Conservation (phyloP, 1,284 basidiomycete species). For the Coriolopsis trogii region DNA sequence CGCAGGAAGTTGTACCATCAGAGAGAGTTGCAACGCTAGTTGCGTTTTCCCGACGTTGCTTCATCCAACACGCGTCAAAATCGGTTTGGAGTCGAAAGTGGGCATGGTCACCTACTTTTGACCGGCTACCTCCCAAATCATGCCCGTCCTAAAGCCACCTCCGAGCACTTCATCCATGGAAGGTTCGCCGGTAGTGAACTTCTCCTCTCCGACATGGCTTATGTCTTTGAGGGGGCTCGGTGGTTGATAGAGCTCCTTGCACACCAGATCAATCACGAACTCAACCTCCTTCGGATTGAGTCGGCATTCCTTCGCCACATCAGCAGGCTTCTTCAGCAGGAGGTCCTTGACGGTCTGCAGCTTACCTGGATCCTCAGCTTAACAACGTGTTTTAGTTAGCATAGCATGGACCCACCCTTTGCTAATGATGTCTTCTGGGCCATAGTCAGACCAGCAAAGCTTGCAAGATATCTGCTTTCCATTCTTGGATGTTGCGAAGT, state of each 20-base stretch:
- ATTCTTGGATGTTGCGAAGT: too few species aligned
- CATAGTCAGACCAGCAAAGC: slow-evolving; percentile 10
- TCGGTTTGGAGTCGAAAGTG: too few species aligned
- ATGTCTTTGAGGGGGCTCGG: slow-evolving; percentile 42
- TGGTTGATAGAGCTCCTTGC: slow-evolving; percentile 39
- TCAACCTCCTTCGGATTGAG: slow-evolving; percentile 51
- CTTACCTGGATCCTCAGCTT: slow-evolving; percentile 15
- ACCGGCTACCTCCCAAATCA: slow-evolving; percentile 85
- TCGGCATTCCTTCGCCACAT: slow-evolving; percentile 57
- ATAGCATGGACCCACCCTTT: slow-evolving; percentile 16
- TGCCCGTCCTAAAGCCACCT: slow-evolving; percentile 76
- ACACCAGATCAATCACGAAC: slow-evolving; percentile 50
- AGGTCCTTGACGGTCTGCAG: slow-evolving; percentile 48
- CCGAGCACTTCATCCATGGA: slow-evolving; percentile 68
- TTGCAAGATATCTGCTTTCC: slow-evolving; percentile 13
- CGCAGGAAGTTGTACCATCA: slow-evolving; percentile 72
- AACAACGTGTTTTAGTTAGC: neutral
- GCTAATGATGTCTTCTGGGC: slow-evolving; percentile 22
- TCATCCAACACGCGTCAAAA: too few species aligned
- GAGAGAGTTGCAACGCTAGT: slow-evolving; percentile 76
- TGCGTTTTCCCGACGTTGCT: slow-evolving; percentile 92
- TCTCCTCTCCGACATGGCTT: slow-evolving; percentile 40
- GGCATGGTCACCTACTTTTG: slow-evolving; percentile 74
- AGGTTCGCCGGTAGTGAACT: slow-evolving; percentile 71
- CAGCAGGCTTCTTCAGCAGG: slow-evolving; percentile 48